These are phyloP conservation scores for Pyrenophora tritici-repentis DNA, from an alignment of 2,329 filamentous ascomycete species.

Conservation along the genomic window DNA sequence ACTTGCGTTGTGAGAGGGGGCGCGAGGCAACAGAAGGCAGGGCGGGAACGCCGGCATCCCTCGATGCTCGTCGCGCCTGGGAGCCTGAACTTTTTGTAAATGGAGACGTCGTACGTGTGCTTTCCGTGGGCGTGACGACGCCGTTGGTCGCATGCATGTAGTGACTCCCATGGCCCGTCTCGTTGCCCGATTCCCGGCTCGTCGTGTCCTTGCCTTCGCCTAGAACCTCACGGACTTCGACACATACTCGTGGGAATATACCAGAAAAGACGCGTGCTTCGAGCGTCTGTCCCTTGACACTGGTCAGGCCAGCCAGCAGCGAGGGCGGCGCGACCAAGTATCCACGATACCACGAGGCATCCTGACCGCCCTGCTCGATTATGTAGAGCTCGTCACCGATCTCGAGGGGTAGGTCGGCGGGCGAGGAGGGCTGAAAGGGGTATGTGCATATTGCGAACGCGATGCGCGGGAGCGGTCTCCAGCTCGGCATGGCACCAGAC, in stretches of 20 bases:
- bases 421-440: slow-evolving; percentile 84
- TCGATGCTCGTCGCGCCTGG: slow-evolving; percentile 27
- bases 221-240: slow-evolving; percentile 91
- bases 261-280: slow-evolving; percentile 98
- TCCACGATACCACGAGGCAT: slow-evolving; percentile 91
- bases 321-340: slow-evolving; percentile 95
- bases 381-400: slow-evolving; percentile 99
- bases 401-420: slow-evolving; percentile 92
- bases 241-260: slow-evolving; percentile 92
- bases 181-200: slow-evolving; percentile 19
- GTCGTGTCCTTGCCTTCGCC: slow-evolving; percentile 57
- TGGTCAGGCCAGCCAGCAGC: slow-evolving; percentile 87
- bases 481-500: slow-evolving; percentile 60
- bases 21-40: slow-evolving; percentile 31
- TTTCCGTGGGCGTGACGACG: slow-evolving; percentile 46
- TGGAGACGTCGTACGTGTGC: slow-evolving; percentile 39
- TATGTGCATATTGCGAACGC: slow-evolving; percentile 97
- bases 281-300: slow-evolving; percentile 86
- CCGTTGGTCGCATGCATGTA: slow-evolving; percentile 42
- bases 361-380: slow-evolving; percentile 86
- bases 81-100: slow-evolving; percentile 20
- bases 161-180: slow-evolving; percentile 24
- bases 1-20: slow-evolving; percentile 36
- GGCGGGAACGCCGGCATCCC: slow-evolving; percentile 32
- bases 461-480: slow-evolving; percentile 94